Conservation (phyloP, 2,329 filamentous ascomycete species). For the Colletotrichum incanum region DNA sequence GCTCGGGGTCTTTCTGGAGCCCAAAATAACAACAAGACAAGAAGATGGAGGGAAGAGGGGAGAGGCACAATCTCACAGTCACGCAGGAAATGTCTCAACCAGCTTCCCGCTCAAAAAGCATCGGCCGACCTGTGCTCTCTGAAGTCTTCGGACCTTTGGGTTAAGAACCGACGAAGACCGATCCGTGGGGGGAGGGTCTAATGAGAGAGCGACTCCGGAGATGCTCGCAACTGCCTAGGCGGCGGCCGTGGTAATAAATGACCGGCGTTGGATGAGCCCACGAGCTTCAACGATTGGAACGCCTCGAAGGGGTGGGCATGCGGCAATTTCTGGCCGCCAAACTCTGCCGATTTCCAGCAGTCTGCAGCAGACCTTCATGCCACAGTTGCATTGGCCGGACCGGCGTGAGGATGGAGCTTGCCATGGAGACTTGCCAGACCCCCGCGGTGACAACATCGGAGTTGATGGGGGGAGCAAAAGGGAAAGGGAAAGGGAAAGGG, state of each 20-base stretch:
- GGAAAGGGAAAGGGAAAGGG: slow-evolving; percentile 2
- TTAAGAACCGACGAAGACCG: slow-evolving; percentile 30
- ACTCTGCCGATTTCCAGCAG: slow-evolving; percentile 36
- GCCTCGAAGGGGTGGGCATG: slow-evolving; percentile 39
- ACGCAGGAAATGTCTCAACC: slow-evolving; percentile 28
- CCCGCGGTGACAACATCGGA: slow-evolving; percentile 31
- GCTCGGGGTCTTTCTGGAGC: slow-evolving; percentile 17
- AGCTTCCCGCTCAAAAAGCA: background rate
- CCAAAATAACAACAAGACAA: background rate
- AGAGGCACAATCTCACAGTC: background rate
- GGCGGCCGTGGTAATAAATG: slow-evolving; percentile 30
- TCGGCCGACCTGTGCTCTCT: background rate
- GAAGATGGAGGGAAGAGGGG: background rate
- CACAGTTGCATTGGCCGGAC: slow-evolving; percentile 40
- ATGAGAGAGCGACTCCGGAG: slow-evolving; percentile 31
- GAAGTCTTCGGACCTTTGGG: background rate
- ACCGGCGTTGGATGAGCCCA: slow-evolving; percentile 21
- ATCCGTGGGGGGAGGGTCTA: slow-evolving; percentile 22
- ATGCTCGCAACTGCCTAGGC: slow-evolving; percentile 12
- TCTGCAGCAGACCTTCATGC: slow-evolving; percentile 37
- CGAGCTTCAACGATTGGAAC: slow-evolving; percentile 40
- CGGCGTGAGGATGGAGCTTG: slow-evolving; percentile 36
- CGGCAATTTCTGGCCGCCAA: slow-evolving; percentile 40
- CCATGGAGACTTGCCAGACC: slow-evolving; percentile 27
- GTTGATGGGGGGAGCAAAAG: slow-evolving; percentile 11